Percentiles rank a stretch among this genome's conserved stretches.
phyloP scores from a whole-genome alignment of 306 rosid genomes.

The Senna tora region DNA sequence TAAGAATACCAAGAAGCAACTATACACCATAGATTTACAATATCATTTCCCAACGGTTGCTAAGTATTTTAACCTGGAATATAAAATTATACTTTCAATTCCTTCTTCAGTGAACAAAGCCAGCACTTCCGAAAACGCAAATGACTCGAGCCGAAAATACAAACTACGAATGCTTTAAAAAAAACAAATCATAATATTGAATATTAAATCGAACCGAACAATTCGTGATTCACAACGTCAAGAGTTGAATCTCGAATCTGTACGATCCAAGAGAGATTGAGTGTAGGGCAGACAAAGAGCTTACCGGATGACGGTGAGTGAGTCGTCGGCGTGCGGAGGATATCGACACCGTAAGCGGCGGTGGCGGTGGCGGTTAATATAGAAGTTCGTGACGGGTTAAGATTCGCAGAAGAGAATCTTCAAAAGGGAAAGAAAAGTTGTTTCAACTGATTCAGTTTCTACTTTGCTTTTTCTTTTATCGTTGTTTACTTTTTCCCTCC shows the following conservation, averaged over 20 bases:
- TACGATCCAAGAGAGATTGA: background rate
- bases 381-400: background rate
- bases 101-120: background rate
- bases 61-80: background rate
- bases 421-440: background rate
- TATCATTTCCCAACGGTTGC: background rate
- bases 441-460: background rate
- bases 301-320: background rate
- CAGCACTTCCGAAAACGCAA: background rate
- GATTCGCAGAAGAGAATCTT: background rate
- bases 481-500: no score
- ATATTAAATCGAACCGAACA: background rate
- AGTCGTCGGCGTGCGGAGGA: background rate
- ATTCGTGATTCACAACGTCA: background rate
- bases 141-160: background rate
- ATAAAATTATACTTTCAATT: background rate
- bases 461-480: background rate
- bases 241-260: background rate
- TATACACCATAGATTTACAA: background rate
- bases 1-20: conserved; percentile 9
- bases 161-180: no score
- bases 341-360: conserved; percentile 5
- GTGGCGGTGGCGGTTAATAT: background rate
- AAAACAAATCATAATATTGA: background rate
- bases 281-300: background rate